Evolutionary conservation across 805 yeast species (phyloP).

Genomic region (Dipodascopsis uninucleata): DNA sequence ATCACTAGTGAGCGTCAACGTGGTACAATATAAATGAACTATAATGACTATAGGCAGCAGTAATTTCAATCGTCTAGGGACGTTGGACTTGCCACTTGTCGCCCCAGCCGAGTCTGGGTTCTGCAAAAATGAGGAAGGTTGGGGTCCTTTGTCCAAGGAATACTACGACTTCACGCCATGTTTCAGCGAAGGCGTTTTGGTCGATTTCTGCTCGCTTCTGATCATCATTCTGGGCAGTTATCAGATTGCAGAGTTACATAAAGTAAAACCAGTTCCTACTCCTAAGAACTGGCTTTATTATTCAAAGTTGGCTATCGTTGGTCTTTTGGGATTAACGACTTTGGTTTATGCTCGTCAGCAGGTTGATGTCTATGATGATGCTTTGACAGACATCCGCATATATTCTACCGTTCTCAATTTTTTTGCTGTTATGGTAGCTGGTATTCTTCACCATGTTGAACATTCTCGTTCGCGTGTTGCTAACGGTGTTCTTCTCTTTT

Average conservation of each 20-base stretch:
- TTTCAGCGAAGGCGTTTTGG: conserved; percentile 38
- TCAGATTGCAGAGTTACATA: conserved; percentile 31
- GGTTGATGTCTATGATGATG: conserved; percentile 32
- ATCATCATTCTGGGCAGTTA: conserved; percentile 31
- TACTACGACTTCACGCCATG: conserved; percentile 38
- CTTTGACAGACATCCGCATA: conserved; percentile 33
- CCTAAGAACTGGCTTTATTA: conserved; percentile 28
- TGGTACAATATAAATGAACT: too few relatives aligned
- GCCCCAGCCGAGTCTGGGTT: conserved; percentile 19
- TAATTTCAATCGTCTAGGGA: conserved; percentile 13
- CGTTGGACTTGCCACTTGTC: conserved; percentile 15
- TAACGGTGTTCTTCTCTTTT: conserved; percentile 63
- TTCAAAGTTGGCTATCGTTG: conserved; percentile 25
- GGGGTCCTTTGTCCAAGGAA: conserved; percentile 37
- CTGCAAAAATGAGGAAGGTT: conserved; percentile 34
- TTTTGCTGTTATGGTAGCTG: conserved; percentile 49
- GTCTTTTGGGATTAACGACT: conserved; percentile 29
- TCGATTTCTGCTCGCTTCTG: conserved; percentile 34
- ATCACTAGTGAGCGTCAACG: too few relatives aligned
- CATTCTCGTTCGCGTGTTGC: conserved; percentile 63
- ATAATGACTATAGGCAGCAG: too few relatives aligned
- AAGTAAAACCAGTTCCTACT: conserved; percentile 28
- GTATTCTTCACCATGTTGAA: conserved; percentile 65
- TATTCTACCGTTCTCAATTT: conserved; percentile 42
- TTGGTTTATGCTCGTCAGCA: conserved; percentile 19